Evolutionary conservation across 78 protist genomes (phyloP), one percentile per base, ranked within the genome.

Genomic region (Speleostelium caveatum): DNA sequence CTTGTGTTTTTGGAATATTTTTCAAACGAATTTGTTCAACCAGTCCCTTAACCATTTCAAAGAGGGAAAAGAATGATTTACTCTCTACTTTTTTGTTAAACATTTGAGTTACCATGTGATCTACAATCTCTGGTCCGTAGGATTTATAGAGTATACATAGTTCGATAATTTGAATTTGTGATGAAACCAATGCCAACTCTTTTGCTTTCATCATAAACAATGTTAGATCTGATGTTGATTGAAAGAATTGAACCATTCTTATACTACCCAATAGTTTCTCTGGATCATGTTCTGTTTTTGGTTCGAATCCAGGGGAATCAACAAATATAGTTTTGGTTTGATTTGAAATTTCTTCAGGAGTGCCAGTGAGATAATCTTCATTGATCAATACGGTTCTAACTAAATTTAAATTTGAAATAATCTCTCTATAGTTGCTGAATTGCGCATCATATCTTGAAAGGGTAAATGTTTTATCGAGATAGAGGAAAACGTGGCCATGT

Each of bases 341-440:
- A 59, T 75, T 68, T 0, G 35, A 39, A 39, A 69, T 60, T 59
- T 83, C 91, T 19, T 83, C 91, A 14, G 77, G 73, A 17, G 86
- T 75, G n/a, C 86, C 93, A 39, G 93, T 67, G 0, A 86, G 74
- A 86, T 86, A 86, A 1, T 86, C 93, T 33, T 86, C 93, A n/a
- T 86, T 86, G 30, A 86, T 86, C 2, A 86, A 49, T 17, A 86
- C 75, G 21, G 78, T 51, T 59, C 86, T 51, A 26, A 86, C 86
- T 28, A 86, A 35, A 67, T 73, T 74, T 24, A 68, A 62, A 28
- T 86, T 86, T 1, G 85, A 73, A 16, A 86, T 86, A 55, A 76
- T 86, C n/a, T 86, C 86, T 22, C 67, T 41, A 55, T 86, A 76
- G 22, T 73, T 65, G 14, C 78, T 55, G 7, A 86, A 58, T 62